Percentiles rank a stretch among this genome's conserved stretches.
phyloP scores from a whole-genome alignment of 306 rosid species.

The Lotus japonicus region DNA sequence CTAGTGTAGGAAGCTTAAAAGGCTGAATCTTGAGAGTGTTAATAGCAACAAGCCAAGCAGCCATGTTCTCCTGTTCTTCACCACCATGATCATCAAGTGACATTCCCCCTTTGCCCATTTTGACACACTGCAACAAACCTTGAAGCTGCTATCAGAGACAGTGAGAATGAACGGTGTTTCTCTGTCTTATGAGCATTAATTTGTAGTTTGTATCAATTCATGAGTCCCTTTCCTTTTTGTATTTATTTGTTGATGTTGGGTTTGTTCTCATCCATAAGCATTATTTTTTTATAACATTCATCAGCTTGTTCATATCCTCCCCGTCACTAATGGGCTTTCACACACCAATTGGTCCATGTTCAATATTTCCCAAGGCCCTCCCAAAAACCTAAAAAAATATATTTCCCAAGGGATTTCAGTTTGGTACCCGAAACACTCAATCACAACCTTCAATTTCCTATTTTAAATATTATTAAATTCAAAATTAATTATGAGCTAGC shows the following conservation, averaged over 20 bases:
- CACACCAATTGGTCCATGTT: not conserved
- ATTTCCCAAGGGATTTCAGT: too few relatives aligned
- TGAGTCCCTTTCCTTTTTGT: not conserved
- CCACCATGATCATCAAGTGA: slow-evolving; percentile 38
- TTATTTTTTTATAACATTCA: too few relatives aligned
- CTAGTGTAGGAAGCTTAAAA: slow-evolving; percentile 72
- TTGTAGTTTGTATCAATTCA: not conserved
- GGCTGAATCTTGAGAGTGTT: slow-evolving; percentile 84
- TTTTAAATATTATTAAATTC: too few relatives aligned
- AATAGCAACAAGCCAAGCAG: slow-evolving; percentile 77
- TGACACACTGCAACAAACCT: not conserved
- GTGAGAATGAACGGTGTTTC: too few relatives aligned
- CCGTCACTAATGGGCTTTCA: not conserved
- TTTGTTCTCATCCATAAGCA: too few relatives aligned
- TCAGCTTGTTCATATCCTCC: not conserved
- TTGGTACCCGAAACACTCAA: too few relatives aligned
- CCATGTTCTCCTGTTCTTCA: slow-evolving; percentile 60
- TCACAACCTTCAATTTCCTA: too few relatives aligned
- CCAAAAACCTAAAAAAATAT: too few relatives aligned
- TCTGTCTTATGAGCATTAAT: not conserved
- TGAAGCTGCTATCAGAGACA: not conserved
- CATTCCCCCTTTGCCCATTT: slow-evolving; percentile 78
- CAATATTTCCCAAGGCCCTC: too few relatives aligned
- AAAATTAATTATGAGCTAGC: too few relatives aligned
- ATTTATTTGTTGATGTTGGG: too few relatives aligned